Base-by-base conservation (phyloP, 1,139 yeast genomes). In the Kodamaea ohmeri region DNA sequence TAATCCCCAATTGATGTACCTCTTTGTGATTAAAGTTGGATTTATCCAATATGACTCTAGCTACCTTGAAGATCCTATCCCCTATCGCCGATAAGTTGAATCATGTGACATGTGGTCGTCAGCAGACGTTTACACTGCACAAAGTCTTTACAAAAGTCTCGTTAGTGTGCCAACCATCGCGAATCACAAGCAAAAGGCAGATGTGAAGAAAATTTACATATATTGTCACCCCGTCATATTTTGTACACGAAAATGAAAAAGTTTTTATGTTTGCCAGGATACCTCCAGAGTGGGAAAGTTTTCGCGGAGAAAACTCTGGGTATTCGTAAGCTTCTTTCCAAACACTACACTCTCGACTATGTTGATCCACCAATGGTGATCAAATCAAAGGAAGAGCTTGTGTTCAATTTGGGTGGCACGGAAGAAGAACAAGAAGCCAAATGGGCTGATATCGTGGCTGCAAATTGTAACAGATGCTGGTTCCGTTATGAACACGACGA, bases 271-370 rank as follows among this genome's bases (percentile, higher is more conserved):
- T 56, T 71, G 17, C 74, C 74, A 22, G 78, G 76, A 1, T 70
- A 56, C 45, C 52, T 70, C 26, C 95, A 88, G 64, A 83, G 78
- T 49, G 96, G 87, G 5, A 71, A 78, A 31, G 67, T 81, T 9
- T 82, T 89, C 53, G 83, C 92, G 13, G 82, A 79, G 45, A 88
- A 88, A 56, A 78, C 95, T 0, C 77, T 92, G 1, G 95, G 87
- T 3, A 65, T 90, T 14, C 67, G 96, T 41, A 84, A 86, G 52
- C 69, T 81, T 3, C 64, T 89, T 46, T 76, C 63, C 12, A 62
- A 80, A 52, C 80, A 80, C 32, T 76, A 56, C 37, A 53, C 65
- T 31, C 47, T 68, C 11, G 71, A 65, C 29, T 70, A 61, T 45
- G 45, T 69, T 8, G 67, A 63, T 44, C 74, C 74, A 2, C 65